Percentiles rank a stretch among this genome's conserved stretches.
Evolutionary conservation across 1,139 yeast species (phyloP).

Genomic region (Debaryomyces psychrophilus): DNA sequence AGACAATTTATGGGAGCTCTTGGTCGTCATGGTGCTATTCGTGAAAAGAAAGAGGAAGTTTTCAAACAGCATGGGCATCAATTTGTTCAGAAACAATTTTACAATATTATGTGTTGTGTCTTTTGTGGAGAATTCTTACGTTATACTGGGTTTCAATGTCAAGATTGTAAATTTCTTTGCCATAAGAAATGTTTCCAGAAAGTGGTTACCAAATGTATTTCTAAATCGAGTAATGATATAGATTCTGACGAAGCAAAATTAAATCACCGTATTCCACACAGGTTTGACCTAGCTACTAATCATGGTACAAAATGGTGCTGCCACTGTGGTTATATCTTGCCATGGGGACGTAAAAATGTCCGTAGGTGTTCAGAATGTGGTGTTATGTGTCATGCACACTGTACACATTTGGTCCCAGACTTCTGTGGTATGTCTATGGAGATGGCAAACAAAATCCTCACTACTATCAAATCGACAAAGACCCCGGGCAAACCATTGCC

Average conservation of each 20-base stretch:
- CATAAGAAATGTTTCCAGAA: conserved; percentile 93
- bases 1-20: conserved; percentile 69
- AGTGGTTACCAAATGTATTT: conserved; percentile 94
- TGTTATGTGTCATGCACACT: conserved; percentile 87
- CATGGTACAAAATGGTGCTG: conserved; percentile 99
- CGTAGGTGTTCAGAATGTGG: conserved; percentile 96
- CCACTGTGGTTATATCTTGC: conserved; percentile 94
- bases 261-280: conserved; percentile 95
- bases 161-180: conserved; percentile 91
- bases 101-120: conserved; percentile 96
- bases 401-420: conserved; percentile 95
- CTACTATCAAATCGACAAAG: conserved; percentile 82
- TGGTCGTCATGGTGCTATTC: conserved; percentile 98
- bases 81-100: conserved; percentile 92
- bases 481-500: conserved; percentile 32
- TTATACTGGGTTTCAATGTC: conserved; percentile 94
- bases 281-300: conserved; percentile 87
- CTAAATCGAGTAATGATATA: conserved; percentile 81
- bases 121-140: conserved; percentile 94
- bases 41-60: conserved; percentile 92
- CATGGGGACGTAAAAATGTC: conserved; percentile 94
- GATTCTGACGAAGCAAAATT: conserved; percentile 84
- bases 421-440: conserved; percentile 99
- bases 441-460: conserved; percentile 86
- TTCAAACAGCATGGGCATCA: conserved; percentile 97